A percentile compares a stretch with the other conserved stretches of the same genome.
phyloP scores from a whole-genome alignment of 2,329 filamentous ascomycete species.

The Epichloe amarillans region DNA sequence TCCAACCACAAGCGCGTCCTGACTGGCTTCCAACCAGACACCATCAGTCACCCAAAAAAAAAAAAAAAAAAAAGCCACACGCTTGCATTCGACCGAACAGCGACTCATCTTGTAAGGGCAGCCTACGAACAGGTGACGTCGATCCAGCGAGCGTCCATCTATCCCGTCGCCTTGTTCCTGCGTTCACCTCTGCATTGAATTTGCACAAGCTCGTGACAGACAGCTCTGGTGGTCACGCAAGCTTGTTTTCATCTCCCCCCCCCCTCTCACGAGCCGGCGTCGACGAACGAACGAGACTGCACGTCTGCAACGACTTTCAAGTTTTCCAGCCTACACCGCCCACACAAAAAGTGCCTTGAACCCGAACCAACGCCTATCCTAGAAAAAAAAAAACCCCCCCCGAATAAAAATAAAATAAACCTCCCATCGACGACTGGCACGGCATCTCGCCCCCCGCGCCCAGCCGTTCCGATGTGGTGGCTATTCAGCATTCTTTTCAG shows the following conservation, averaged over 20 bases:
- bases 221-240: neutral
- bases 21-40: neutral
- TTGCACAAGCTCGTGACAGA: neutral
- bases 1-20: constrained; percentile 5
- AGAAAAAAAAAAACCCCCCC: neutral
- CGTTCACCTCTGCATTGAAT: neutral
- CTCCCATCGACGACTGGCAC: constrained; percentile 4
- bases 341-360: neutral
- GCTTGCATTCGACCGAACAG: constrained; percentile 1
- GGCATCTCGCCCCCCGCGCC: constrained; percentile 13
- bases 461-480: constrained; percentile 56
- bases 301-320: neutral
- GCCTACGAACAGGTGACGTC: constrained; percentile 4
- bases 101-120: neutral
- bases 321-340: neutral
- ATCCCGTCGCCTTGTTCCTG: neutral
- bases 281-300: neutral
- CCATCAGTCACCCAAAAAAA: neutral
- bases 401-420: neutral
- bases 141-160: neutral
- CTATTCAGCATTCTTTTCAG: constrained; percentile 69
- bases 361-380: neutral
- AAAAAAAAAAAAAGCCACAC: constrained; percentile 3
- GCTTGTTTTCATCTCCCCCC: neutral
- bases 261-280: no score